Conservation (phyloP, 176 grass and related monocot species). For the Secale cereale region DNA sequence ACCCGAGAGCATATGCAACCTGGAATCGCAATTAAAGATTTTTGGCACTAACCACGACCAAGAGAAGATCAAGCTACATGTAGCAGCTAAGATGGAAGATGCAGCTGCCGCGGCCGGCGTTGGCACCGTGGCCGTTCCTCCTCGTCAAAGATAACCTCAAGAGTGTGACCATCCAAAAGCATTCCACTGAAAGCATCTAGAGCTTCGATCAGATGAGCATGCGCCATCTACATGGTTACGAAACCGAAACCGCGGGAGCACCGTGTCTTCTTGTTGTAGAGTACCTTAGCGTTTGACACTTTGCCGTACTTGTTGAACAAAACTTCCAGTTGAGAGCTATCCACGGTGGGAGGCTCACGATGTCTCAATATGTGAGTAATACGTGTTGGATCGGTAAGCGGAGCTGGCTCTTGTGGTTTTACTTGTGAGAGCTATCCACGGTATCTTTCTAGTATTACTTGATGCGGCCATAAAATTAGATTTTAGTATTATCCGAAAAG, state of each 20-base stretch:
- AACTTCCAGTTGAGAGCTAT: not conserved
- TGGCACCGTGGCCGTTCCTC: not conserved
- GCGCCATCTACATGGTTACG: not conserved
- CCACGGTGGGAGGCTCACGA: not conserved
- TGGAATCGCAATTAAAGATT: no score
- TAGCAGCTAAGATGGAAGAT: no score
- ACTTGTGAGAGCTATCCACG: no score
- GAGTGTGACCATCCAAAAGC: not conserved
- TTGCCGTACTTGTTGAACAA: not conserved
- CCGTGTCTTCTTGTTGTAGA: not conserved
- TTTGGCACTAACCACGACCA: no score
- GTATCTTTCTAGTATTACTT: not conserved
- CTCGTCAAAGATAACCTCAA: not conserved
- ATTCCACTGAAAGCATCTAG: not conserved
- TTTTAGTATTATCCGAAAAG: no score
- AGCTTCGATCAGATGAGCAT: not conserved
- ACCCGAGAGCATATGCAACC: no score
- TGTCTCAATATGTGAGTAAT: not conserved
- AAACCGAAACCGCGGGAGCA: not conserved
- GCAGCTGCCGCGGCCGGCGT: no score
- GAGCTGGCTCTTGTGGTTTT: no score
- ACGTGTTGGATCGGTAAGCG: not conserved
- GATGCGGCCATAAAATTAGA: no score
- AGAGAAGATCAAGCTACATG: no score
- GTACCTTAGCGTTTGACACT: not conserved